These are phyloP conservation scores for Aspergillus felis DNA, from an alignment of 2,329 filamentous ascomycete genomes.

Conservation along the genomic window DNA sequence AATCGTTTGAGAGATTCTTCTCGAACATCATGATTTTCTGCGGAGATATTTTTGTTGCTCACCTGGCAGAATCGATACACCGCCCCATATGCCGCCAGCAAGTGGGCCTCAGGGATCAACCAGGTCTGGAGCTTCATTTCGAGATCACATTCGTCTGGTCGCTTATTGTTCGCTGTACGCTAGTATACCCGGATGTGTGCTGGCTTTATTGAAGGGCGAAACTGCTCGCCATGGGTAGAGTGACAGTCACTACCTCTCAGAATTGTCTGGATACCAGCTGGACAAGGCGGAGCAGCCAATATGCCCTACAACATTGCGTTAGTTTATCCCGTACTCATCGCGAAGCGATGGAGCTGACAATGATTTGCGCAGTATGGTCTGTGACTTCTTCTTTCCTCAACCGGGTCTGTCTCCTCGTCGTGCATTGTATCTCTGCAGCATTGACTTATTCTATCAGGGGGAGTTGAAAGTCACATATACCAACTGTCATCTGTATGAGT, in stretches of 20 bases:
- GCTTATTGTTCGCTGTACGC: background rate
- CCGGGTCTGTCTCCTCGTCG: slow-evolving; percentile 52
- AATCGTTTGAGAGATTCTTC: slow-evolving; percentile 5
- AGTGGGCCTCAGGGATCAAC: slow-evolving; percentile 10
- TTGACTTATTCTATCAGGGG: slow-evolving; percentile 49
- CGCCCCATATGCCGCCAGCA: slow-evolving; percentile 16
- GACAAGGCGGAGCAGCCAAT: slow-evolving; percentile 22
- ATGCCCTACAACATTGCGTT: slow-evolving; percentile 71
- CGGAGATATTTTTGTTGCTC: slow-evolving; percentile 20
- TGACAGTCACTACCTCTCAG: background rate
- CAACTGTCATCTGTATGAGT: slow-evolving; percentile 71
- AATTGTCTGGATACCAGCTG: slow-evolving; percentile 10
- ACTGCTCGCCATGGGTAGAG: slow-evolving; percentile 19
- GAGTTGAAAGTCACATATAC: slow-evolving; percentile 97
- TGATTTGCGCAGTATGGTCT: slow-evolving; percentile 67
- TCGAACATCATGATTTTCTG: slow-evolving; percentile 18
- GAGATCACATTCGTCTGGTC: background rate
- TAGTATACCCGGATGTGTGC: background rate
- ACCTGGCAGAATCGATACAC: slow-evolving; percentile 18
- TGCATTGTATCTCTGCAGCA: background rate
- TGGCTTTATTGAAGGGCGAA: background rate
- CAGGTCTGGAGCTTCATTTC: background rate
- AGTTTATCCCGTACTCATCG: slow-evolving; percentile 24
- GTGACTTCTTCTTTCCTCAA: slow-evolving; percentile 99
- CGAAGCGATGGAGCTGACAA: slow-evolving; percentile 23